Base-by-base conservation (phyloP, 139 green algal species). In the Haematococcus lacustris region DNA sequence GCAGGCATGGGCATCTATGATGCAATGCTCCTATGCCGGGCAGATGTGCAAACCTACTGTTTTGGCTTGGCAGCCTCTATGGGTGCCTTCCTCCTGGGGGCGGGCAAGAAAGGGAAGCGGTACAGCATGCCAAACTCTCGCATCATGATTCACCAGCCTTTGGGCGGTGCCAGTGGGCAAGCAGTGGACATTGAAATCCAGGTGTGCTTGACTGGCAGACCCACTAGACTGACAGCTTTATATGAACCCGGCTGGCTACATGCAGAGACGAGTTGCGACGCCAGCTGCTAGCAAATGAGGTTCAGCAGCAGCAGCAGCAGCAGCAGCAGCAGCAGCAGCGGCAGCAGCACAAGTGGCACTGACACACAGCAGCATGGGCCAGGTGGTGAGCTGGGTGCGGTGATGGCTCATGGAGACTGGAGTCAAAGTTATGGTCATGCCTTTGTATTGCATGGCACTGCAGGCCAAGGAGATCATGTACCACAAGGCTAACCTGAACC, bases 61-160 rank as follows among this genome's bases (percentile, higher is more conserved):
- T 98, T 99, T 77, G 96, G 96, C 34, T 83, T 99, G 51, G 96
- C 96, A 26, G 96, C 96, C 0, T 98, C 94, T 59, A 99, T 99
- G 96, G 96, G 96, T 17, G 96, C 96, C 0, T 99, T 99, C 78
- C 84, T 99, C 61, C 86, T 99, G 75, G 86, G 90, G 21, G 91
- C 95, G 0, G 95, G 95, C 69, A 80, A 86, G 68, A 90, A 64
- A 3, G 93, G 93, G 72, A 97, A 98, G 86, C 85, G 95, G n/a
- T 89, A 93, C 80, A 91, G 83, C 66, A 98, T 99, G 96, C 96
- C 96, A 43, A 99, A 99, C 82, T 80, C 92, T 5, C 88, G 96
- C 73, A 98, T 99, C 82, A 99, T 99, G 96, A 99, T 99, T 79
- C 96, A 99, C 81, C 96, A 99, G 87, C 96, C 96, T 1, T 90